phyloP scores from a whole-genome alignment of 495 filamentous ascomycete genomes.

The Aspergillus indologenus region DNA sequence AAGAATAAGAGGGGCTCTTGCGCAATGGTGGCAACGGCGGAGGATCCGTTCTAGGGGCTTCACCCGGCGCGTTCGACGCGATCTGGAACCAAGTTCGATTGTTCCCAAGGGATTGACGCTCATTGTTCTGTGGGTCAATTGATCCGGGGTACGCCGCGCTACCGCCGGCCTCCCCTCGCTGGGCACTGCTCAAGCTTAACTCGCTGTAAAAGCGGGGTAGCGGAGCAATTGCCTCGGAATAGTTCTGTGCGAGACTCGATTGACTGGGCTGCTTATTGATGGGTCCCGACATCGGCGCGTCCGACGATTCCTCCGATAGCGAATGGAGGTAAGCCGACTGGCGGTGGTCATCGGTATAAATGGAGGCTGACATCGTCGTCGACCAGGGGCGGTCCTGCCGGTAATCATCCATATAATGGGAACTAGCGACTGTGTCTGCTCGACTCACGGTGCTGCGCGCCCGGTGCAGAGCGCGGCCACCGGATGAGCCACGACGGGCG shows the following conservation, averaged over 20 bases:
- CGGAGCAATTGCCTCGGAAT: slow-evolving; percentile 42
- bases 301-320: slow-evolving; percentile 27
- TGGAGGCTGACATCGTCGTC: slow-evolving; percentile 36
- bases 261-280: slow-evolving; percentile 31
- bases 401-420: slow-evolving; percentile 35
- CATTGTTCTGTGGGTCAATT: slow-evolving; percentile 9
- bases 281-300: slow-evolving; percentile 17
- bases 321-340: slow-evolving; percentile 24
- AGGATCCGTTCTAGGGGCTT: neutral
- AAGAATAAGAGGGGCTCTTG: slow-evolving; percentile 19
- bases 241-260: slow-evolving; percentile 41
- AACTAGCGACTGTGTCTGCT: slow-evolving; percentile 38
- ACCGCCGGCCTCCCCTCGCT: slow-evolving; percentile 16
- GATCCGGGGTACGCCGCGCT: neutral
- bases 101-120: neutral
- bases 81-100: slow-evolving; percentile 12
- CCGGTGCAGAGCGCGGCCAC: slow-evolving; percentile 36
- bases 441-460: slow-evolving; percentile 39
- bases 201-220: slow-evolving; percentile 45
- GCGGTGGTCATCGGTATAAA: slow-evolving; percentile 41
- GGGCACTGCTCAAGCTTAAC: slow-evolving; percentile 30
- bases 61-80: slow-evolving; percentile 10
- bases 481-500: slow-evolving; percentile 35
- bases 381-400: slow-evolving; percentile 40
- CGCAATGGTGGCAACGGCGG: slow-evolving; percentile 2